Base-by-base conservation (phyloP, 106 monocot genomes). In the Acorus calamus region DNA sequence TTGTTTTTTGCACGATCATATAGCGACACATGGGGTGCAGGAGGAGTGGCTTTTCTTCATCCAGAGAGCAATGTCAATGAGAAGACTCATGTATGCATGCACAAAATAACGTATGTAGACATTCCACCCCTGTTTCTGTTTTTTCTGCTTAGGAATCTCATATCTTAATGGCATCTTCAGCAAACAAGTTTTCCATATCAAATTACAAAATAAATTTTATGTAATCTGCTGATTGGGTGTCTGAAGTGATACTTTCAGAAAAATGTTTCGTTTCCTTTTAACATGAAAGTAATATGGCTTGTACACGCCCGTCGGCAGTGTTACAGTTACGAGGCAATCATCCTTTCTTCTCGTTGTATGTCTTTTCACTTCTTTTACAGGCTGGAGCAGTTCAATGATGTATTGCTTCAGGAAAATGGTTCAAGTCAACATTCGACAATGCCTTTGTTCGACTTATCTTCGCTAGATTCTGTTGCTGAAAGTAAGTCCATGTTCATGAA, bases 301-400 rank as follows among this genome's bases (percentile, higher is more conserved):
- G n/a, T n/a, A n/a, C n/a, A n/a, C n/a, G n/a, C n/a, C n/a, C n/a
- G n/a, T n/a, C n/a, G n/a, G n/a, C n/a, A n/a, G n/a, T n/a, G n/a
- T n/a, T n/a, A n/a, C n/a, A n/a, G n/a, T n/a, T n/a, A n/a, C n/a
- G n/a, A n/a, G n/a, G n/a, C n/a, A n/a, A n/a, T n/a, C n/a, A n/a
- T n/a, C n/a, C n/a, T n/a, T n/a, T 69, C n/a, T n/a, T n/a, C n/a
- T n/a, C n/a, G n/a, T n/a, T 6, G 43, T 8, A 54, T 3, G 5
- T 50, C 7, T 46, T 14, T 47, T 57, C 8, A 46, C 59, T 70
- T 28, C 57, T 4, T 53, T 62, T 74, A 49, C 72, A 98, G 96
- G 62, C 85, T 98, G 46, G 96, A 91, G 71, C 96, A 98, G 63
- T 98, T 98, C 73, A 88, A 98, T 70, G 96, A 98, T 81, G 60